Evolutionary conservation across 768 basidiomycete genomes (phyloP), one percentile per base, ranked within the genome.

Genomic region (Pleurotus platypus): DNA sequence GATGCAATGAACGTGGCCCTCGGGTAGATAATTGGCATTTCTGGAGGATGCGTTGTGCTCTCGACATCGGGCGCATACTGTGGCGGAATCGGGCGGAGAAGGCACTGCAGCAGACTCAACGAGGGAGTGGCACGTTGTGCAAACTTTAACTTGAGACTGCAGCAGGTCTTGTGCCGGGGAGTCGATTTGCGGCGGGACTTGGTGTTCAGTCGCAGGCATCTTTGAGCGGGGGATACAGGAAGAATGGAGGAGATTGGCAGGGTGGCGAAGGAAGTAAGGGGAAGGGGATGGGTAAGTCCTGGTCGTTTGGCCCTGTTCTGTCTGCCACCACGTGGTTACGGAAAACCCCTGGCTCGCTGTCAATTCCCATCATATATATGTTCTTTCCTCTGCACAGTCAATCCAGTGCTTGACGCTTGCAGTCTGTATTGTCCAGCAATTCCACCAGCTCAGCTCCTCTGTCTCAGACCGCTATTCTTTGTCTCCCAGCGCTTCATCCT

Each of bases 141-240:
- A 82, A 58, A 78, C 62, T 68, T 80, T 79, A 49, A 66, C 64
- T 65, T 79, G 76, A 15, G 62, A 59, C 22, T 67, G 66, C 20
- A 62, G 69, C 11, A 51, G 46, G 18, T 72, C 68, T 47, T 61
- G 66, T 2, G 50, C 51, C 37, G 57, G 58, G 42, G 64, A 66
- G 45, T 66, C 68, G 59, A 63, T 49, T n/a, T 47, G 56, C 50
- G 66, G 55, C 20, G 68, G 55, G 58, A 68, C 55, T 61, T 67
- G 71, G 65, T 79, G 79, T 70, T 78, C 78, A 65, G 82, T 53
- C 16, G 51, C 73, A 64, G 84, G 83, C 83, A 84, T 84, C 58
- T 61, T 50, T 49, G 61, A 7, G 37, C 51, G 51, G 51, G 51
- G 35, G 51, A 53, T 53, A 26, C 37, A 53, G 51, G 51, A 62